Conservation (phyloP, 2,329 filamentous ascomycete genomes). For the Fusarium penzigii region DNA sequence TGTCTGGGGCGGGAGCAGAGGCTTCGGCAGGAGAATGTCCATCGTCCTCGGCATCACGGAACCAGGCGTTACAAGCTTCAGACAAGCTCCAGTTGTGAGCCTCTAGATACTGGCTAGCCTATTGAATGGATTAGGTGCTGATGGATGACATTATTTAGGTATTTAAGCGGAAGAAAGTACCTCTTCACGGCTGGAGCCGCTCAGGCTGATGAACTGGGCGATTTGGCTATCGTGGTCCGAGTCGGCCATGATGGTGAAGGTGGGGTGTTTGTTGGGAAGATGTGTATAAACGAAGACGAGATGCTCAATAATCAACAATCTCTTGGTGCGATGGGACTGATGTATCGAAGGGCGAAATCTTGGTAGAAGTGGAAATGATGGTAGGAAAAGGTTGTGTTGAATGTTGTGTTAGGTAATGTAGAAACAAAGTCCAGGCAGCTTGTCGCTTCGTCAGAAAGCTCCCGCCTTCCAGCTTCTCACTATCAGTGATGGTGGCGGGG, state of each 20-base stretch:
- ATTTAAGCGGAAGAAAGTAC: slow-evolving; percentile 11
- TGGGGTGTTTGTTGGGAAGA: slow-evolving; percentile 18
- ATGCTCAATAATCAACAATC: no score
- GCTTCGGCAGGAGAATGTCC: slow-evolving; percentile 46
- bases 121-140: background rate
- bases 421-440: slow-evolving; percentile 31
- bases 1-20: slow-evolving; percentile 35
- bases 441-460: slow-evolving; percentile 31
- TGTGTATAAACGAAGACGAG: background rate
- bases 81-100: slow-evolving; percentile 67
- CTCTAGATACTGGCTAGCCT: slow-evolving; percentile 69
- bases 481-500: slow-evolving; percentile 23
- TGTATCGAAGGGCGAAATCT: no score
- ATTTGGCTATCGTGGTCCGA: slow-evolving; percentile 28
- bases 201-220: slow-evolving; percentile 31
- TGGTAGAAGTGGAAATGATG: background rate
- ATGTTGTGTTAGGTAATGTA: no score
- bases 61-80: slow-evolving; percentile 63
- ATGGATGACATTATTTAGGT: background rate
- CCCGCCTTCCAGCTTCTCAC: background rate
- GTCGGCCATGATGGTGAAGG: slow-evolving; percentile 34
- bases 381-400: slow-evolving; percentile 2
- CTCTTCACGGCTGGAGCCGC: slow-evolving; percentile 29
- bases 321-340: no score
- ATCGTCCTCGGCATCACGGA: slow-evolving; percentile 51